Conservation (phyloP, 2,329 filamentous ascomycete species). For the Chaetomium sp. region DNA sequence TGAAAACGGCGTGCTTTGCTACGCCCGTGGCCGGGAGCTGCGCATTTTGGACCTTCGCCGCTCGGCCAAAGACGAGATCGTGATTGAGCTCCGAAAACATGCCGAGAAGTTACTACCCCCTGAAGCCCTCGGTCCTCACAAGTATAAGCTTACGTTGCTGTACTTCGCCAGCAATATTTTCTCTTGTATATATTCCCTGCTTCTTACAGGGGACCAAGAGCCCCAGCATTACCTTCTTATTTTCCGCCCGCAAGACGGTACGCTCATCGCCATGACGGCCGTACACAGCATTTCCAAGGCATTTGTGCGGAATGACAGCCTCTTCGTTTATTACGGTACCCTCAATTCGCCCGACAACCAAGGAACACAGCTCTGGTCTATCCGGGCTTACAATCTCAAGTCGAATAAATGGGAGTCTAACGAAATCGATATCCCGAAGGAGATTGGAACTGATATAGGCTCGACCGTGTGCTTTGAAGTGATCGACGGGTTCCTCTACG, state of each 20-base stretch:
- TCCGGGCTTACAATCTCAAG: slow-evolving; percentile 47
- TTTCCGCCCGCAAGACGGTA: slow-evolving; percentile 35
- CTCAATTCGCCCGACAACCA: slow-evolving; percentile 48
- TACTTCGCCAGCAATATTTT: slow-evolving; percentile 52
- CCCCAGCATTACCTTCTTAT: slow-evolving; percentile 46
- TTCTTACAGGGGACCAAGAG: slow-evolving; percentile 24
- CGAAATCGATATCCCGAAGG: slow-evolving; percentile 47
- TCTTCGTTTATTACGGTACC: slow-evolving; percentile 61
- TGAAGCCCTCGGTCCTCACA: slow-evolving; percentile 30
- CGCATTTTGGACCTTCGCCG: slow-evolving; percentile 53
- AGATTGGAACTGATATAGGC: slow-evolving; percentile 60
- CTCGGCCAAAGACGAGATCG: slow-evolving; percentile 43
- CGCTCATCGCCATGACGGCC: slow-evolving; percentile 35
- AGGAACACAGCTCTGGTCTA: slow-evolving; percentile 56
- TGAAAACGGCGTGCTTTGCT: slow-evolving; percentile 57
- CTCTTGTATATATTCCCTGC: slow-evolving; percentile 49
- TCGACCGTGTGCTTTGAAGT: slow-evolving; percentile 67
- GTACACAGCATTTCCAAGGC: slow-evolving; percentile 47
- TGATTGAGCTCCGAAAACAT: slow-evolving; percentile 45
- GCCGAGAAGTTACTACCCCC: slow-evolving; percentile 28
- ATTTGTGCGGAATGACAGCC: slow-evolving; percentile 59
- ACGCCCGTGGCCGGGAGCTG: slow-evolving; percentile 45
- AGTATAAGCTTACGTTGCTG: slow-evolving; percentile 47
- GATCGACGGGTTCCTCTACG: slow-evolving; percentile 59
- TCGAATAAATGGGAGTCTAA: slow-evolving; percentile 34